These are phyloP conservation scores for Aspergillus transmontanensis DNA, from an alignment of 2,329 filamentous ascomycete species.

Conservation along the genomic window DNA sequence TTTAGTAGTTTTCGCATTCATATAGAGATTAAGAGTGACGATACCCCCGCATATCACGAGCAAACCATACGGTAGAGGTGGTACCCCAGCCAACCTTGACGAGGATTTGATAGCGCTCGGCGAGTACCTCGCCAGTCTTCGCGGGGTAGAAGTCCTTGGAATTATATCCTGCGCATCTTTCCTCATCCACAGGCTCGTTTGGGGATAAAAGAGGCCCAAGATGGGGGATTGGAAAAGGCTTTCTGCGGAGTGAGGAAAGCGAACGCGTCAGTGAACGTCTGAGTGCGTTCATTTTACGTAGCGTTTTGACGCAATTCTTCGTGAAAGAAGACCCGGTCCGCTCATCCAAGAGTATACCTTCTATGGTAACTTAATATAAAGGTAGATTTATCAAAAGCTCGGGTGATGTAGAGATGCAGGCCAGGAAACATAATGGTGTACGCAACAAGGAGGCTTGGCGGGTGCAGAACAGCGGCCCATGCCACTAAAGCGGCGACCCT, in stretches of 20 bases:
- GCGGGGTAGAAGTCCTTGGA: slow-evolving; percentile 33
- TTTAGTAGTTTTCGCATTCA: not conserved
- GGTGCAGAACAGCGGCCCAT: not conserved
- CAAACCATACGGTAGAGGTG: slow-evolving; percentile 35
- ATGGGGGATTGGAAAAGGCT: slow-evolving; percentile 28
- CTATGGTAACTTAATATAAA: not conserved
- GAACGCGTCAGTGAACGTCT: not conserved
- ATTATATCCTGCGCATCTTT: slow-evolving; percentile 31
- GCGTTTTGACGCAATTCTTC: not conserved
- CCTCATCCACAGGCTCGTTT: slow-evolving; percentile 30
- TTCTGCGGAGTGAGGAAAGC: slow-evolving; percentile 39
- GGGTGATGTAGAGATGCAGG: no score
- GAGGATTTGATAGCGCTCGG: slow-evolving; percentile 28
- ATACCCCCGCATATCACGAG: slow-evolving; percentile 34
- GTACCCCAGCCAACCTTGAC: slow-evolving; percentile 35
- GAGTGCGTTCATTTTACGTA: not conserved
- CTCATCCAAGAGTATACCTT: no score
- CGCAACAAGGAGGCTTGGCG: not conserved
- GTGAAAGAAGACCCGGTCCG: not conserved
- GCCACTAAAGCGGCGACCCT: not conserved
- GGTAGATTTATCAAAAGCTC: not conserved
- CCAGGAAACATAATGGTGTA: no score
- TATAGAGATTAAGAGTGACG: not conserved
- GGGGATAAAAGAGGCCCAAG: slow-evolving; percentile 25
- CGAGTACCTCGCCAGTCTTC: slow-evolving; percentile 34